Conservation (phyloP, 139 green algal genomes). For the Chlorella sorokiniana region DNA sequence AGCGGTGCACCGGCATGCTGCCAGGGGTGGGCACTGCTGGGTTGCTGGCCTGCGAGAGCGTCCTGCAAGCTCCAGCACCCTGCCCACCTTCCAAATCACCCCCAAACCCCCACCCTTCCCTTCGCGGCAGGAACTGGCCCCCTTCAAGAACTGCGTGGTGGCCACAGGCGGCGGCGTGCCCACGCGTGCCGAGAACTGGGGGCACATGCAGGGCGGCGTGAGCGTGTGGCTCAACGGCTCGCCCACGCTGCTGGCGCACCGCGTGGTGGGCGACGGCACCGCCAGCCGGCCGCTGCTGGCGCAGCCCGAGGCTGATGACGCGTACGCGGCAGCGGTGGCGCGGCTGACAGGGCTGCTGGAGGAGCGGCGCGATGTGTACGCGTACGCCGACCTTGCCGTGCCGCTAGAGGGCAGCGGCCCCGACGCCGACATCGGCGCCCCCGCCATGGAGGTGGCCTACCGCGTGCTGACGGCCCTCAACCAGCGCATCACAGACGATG, state of each 20-base stretch:
- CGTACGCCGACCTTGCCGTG: slow-evolving; percentile 72
- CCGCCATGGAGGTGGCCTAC: slow-evolving; percentile 44
- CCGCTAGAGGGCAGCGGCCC: slow-evolving; percentile 54
- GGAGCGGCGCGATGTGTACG: slow-evolving; percentile 67
- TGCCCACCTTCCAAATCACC: background rate
- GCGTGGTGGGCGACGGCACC: slow-evolving; percentile 72
- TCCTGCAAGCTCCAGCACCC: no score
- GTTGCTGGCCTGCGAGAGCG: no score
- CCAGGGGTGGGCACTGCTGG: background rate
- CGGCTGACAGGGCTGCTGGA: slow-evolving; percentile 63
- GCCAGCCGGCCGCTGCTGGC: slow-evolving; percentile 74
- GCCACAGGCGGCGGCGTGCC: slow-evolving; percentile 85
- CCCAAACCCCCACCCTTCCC: background rate
- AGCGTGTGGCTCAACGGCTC: slow-evolving; percentile 83
- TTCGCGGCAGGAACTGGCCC: slow-evolving; percentile 69
- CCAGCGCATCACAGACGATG: slow-evolving; percentile 37
- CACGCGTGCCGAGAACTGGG: slow-evolving; percentile 81
- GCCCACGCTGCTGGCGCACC: slow-evolving; percentile 65
- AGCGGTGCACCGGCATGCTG: background rate
- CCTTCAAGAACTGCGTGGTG: slow-evolving; percentile 81
- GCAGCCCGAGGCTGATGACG: slow-evolving; percentile 36
- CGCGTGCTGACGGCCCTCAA: slow-evolving; percentile 45
- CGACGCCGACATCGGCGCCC: slow-evolving; percentile 21
- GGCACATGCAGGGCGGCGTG: slow-evolving; percentile 83
- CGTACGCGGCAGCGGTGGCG: slow-evolving; percentile 27